Conservation (phyloP, 2,329 filamentous ascomycete genomes). For the Verticillium longisporum region DNA sequence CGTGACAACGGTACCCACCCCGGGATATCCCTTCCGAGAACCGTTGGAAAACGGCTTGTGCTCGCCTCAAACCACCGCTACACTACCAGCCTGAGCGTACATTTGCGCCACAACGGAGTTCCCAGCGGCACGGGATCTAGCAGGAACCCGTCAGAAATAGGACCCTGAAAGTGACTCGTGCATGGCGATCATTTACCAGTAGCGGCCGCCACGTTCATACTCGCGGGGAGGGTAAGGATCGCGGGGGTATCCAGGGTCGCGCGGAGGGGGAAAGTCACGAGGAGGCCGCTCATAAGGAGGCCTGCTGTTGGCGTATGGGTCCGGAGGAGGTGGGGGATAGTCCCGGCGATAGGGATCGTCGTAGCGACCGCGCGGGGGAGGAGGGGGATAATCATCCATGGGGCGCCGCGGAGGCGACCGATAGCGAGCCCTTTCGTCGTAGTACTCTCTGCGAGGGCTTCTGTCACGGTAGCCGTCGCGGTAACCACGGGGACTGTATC, state of each 20-base stretch:
- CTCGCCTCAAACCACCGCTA: no score
- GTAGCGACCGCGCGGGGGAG: constrained; percentile 58
- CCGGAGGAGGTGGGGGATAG: constrained; percentile 55
- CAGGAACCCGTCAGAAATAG: background rate
- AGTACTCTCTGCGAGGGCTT: constrained; percentile 80
- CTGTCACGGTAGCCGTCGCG: constrained; percentile 80
- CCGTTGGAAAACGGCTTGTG: no score
- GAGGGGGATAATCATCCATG: constrained; percentile 69
- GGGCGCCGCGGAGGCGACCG: constrained; percentile 74
- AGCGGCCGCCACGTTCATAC: constrained; percentile 40
- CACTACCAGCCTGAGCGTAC: background rate
- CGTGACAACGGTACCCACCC: no score
- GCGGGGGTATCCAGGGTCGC: constrained; percentile 42
- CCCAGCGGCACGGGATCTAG: background rate
- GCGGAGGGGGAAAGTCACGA: constrained; percentile 37
- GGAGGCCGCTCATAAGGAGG: constrained; percentile 50
- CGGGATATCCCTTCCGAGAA: no score
- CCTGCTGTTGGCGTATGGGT: constrained; percentile 51
- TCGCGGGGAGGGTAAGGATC: constrained; percentile 35
- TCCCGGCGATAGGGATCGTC: constrained; percentile 73
- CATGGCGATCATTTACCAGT: constrained; percentile 34
- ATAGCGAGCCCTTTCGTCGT: constrained; percentile 75
- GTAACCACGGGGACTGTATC: constrained; percentile 68
- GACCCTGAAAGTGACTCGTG: background rate
- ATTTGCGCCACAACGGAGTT: background rate